Base-by-base conservation (phyloP, 495 filamentous ascomycete genomes). In the Chaetomium fimeti region DNA sequence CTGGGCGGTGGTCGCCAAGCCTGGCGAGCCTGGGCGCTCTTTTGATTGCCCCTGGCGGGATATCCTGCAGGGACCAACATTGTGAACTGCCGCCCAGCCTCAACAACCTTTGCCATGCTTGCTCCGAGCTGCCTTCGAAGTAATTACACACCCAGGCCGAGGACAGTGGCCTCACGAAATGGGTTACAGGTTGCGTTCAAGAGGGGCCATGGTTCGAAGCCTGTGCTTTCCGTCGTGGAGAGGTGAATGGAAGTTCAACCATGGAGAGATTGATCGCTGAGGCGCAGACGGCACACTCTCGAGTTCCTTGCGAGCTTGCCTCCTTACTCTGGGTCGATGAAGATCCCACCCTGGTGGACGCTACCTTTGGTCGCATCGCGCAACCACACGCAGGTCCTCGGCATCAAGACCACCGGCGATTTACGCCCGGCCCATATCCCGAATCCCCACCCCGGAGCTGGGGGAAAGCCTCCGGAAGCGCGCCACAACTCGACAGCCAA, bases 1-100 rank as follows among this genome's bases (percentile, higher is more conserved):
- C 60, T 61, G n/a, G 49, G 9, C 36, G 18, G 15, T 3, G 29
- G 22, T 53, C 22, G 22, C 16, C 9, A 18, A 22, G 20, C 9
- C 22, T 24, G 5, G n/a, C 43, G 38, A n/a, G 36, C 43, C 59
- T 52, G 52, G 60, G 48, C 48, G 54, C 56, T 47, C 27, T 48
- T 22, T 52, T 29, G 29, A 18, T 27, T 61, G 24, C 48, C 60
- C 60, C 48, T 54, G 48, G 16, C 16, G 18, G 5, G 25, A 25
- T 52, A 9, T 27, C 9, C 32, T 61, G 48, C 60, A 61, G 36
- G 49, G 45, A 58, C 24, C 40, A 3, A 45, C 4, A 25, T 36
- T 9, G 48, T 9, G 18, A 54, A 32, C 51, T n/a, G 51, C 18
- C 15, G 29, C 7, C 8, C 3, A n/a, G 7, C 51, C 22, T 54